These are phyloP conservation scores for Venturia oleaginea DNA, from an alignment of 2,329 filamentous ascomycete species.

Conservation along the genomic window DNA sequence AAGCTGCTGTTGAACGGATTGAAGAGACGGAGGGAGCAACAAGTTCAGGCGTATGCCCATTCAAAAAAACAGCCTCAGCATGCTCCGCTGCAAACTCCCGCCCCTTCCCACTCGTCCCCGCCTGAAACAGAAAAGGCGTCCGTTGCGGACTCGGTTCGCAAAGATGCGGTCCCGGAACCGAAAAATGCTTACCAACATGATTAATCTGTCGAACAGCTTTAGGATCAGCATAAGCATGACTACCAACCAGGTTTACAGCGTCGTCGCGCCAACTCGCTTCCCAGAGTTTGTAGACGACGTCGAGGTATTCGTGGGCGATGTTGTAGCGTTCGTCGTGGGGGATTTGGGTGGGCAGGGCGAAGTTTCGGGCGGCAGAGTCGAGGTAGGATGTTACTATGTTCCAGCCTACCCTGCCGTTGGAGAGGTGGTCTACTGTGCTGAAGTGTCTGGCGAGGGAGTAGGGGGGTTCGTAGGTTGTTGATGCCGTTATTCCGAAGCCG, in stretches of 20 bases:
- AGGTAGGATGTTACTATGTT: slow-evolving; percentile 35
- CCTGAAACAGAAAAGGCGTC: slow-evolving; percentile 39
- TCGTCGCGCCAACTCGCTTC: slow-evolving; percentile 47
- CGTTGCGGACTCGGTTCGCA: slow-evolving; percentile 32
- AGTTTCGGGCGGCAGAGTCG: slow-evolving; percentile 13
- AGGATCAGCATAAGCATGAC: slow-evolving; percentile 49
- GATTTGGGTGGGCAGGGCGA: slow-evolving; percentile 48
- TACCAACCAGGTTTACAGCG: slow-evolving; percentile 44
- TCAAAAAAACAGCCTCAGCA: slow-evolving; percentile 53
- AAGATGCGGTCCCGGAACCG: slow-evolving; percentile 38
- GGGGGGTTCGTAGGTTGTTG: slow-evolving; percentile 30
- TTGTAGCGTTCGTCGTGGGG: slow-evolving; percentile 54
- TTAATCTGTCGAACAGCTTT: slow-evolving; percentile 51
- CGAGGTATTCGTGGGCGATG: slow-evolving; percentile 53
- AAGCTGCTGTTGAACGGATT: slow-evolving; percentile 43
- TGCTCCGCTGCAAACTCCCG: slow-evolving; percentile 48
- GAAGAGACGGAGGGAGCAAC: slow-evolving; percentile 43
- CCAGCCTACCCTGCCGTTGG: slow-evolving; percentile 33
- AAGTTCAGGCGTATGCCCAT: slow-evolving; percentile 42
- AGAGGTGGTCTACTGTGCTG: slow-evolving; percentile 29
- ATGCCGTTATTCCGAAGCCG: slow-evolving; percentile 28
- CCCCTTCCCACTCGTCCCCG: slow-evolving; percentile 50
- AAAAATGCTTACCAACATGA: slow-evolving; percentile 49
- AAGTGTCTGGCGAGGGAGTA: slow-evolving; percentile 29
- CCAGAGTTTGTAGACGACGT: slow-evolving; percentile 48